These are phyloP conservation scores for Casuarina cunninghamiana DNA, from an alignment of 306 rosid species.

Conservation along the genomic window DNA sequence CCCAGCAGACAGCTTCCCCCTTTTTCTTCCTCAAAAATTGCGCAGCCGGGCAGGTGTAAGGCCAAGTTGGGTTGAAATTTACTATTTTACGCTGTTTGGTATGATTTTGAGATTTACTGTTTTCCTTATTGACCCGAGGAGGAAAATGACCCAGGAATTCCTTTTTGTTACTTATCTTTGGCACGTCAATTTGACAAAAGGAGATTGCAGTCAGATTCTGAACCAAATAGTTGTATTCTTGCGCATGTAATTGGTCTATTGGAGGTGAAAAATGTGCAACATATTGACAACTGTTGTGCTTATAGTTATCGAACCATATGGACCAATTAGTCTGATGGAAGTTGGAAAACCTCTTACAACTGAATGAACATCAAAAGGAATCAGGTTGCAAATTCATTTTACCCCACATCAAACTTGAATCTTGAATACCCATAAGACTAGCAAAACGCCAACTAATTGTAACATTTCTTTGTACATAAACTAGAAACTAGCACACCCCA, in stretches of 20 bases:
- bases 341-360: background rate
- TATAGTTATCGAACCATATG: background rate
- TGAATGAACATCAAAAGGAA: background rate
- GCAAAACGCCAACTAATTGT: background rate
- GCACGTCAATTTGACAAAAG: background rate
- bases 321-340: background rate
- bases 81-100: too few relatives aligned
- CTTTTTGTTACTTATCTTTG: too few relatives aligned
- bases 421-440: background rate
- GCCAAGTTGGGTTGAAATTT: too few relatives aligned
- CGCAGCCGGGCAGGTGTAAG: background rate
- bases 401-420: background rate
- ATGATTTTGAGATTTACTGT: background rate
- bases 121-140: background rate
- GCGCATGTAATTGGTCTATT: background rate
- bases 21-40: background rate
- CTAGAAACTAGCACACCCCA: constrained; percentile 15
- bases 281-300: background rate
- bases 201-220: background rate
- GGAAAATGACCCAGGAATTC: background rate
- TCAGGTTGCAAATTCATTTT: background rate
- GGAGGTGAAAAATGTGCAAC: background rate
- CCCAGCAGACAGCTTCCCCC: background rate
- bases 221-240: background rate
- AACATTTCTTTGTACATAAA: background rate